phyloP scores from a whole-genome alignment of 1,284 basidiomycete genomes.

The Microstroma glucosiphilum region DNA sequence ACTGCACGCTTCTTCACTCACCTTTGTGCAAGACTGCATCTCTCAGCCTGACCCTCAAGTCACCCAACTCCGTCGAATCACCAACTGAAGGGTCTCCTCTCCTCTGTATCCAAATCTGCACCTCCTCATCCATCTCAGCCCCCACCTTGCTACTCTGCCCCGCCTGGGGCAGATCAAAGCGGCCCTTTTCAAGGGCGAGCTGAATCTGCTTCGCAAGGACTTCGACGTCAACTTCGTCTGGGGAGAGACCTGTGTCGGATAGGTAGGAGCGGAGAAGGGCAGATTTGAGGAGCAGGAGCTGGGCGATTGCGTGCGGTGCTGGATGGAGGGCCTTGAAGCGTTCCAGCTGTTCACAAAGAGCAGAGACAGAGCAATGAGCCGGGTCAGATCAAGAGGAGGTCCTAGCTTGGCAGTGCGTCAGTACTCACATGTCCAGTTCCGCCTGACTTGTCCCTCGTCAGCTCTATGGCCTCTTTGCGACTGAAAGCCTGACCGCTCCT shows the following conservation, averaged over 20 bases:
- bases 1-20: too few species aligned
- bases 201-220: neutral
- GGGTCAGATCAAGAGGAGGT: neutral
- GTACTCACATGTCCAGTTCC: neutral
- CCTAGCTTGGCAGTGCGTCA: neutral
- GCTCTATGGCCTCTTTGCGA: constrained; percentile 23
- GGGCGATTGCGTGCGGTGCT: constrained; percentile 24
- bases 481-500: neutral
- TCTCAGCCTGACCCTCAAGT: constrained; percentile 62
- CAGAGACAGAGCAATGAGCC: neutral
- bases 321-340: constrained; percentile 24
- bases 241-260: constrained; percentile 11
- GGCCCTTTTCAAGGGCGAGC: constrained; percentile 6
- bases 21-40: constrained; percentile 63
- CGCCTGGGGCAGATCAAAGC: neutral
- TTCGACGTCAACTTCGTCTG: constrained; percentile 23
- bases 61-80: constrained; percentile 77
- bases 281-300: constrained; percentile 35
- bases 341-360: constrained; percentile 21
- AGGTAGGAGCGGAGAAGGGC: constrained; percentile 18
- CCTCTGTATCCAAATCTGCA: constrained; percentile 24
- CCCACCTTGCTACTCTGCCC: neutral
- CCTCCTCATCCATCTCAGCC: constrained; percentile 4
- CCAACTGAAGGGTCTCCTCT: constrained; percentile 56
- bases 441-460: constrained; percentile 19